Conservation (phyloP, 2,329 filamentous ascomycete species). For the Aspergillus glaucus region DNA sequence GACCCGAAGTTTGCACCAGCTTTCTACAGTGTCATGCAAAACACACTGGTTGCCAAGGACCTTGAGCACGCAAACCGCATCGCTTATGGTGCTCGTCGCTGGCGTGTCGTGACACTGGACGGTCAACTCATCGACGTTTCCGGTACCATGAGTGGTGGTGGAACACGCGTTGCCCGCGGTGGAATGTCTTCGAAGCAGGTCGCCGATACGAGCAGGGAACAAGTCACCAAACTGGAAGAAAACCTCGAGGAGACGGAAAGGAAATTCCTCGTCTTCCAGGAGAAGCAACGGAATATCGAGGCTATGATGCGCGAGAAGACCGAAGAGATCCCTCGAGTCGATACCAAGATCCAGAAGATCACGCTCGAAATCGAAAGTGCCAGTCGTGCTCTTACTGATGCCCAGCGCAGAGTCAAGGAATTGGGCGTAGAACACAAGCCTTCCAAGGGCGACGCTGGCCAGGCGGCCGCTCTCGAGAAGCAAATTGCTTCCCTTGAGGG, state of each 20-base stretch:
- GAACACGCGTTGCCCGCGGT: slow-evolving; percentile 80
- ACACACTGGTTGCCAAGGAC: slow-evolving; percentile 88
- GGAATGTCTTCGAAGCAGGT: slow-evolving; percentile 95
- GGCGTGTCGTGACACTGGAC: slow-evolving; percentile 92
- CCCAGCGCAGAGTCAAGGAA: slow-evolving; percentile 78
- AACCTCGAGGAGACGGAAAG: slow-evolving; percentile 81
- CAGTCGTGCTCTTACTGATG: slow-evolving; percentile 75
- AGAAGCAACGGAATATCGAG: slow-evolving; percentile 76
- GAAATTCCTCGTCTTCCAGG: slow-evolving; percentile 76
- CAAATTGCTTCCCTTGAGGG: slow-evolving; percentile 68
- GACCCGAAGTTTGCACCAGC: slow-evolving; percentile 80
- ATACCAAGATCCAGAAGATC: slow-evolving; percentile 89
- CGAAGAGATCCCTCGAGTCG: slow-evolving; percentile 72
- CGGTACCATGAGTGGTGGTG: slow-evolving; percentile 97
- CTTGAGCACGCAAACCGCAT: slow-evolving; percentile 95
- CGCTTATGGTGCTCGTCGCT: slow-evolving; percentile 85
- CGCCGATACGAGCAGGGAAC: slow-evolving; percentile 79
- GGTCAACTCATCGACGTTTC: slow-evolving; percentile 97
- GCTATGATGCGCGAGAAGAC: slow-evolving; percentile 63
- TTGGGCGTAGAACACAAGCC: slow-evolving; percentile 73
- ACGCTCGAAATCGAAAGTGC: slow-evolving; percentile 81
- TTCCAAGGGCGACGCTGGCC: slow-evolving; percentile 71
- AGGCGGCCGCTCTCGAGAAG: slow-evolving; percentile 66
- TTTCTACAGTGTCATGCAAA: slow-evolving; percentile 92
- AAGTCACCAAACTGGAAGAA: slow-evolving; percentile 77